These are phyloP conservation scores for Aphanomyces invadans DNA, from an alignment of 352 stramenopile genomes.

Conservation along the genomic window DNA sequence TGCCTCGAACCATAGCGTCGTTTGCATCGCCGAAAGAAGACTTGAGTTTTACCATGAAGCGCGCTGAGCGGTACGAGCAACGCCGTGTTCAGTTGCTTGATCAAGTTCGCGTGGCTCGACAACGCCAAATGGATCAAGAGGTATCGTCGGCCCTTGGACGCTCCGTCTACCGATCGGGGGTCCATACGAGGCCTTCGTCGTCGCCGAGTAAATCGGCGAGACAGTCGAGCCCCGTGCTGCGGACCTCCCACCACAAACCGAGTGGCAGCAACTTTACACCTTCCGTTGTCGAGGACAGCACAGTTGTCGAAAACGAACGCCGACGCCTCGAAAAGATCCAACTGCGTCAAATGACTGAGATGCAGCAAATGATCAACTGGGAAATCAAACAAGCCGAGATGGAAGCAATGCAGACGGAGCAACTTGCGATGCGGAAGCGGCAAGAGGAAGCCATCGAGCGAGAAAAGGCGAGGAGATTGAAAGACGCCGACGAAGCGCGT, in stretches of 20 bases:
- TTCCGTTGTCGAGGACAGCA: constrained; percentile 60
- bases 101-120: constrained; percentile 41
- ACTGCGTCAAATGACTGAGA: constrained; percentile 49
- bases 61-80: constrained; percentile 51
- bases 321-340: constrained; percentile 61
- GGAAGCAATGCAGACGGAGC: constrained; percentile 41
- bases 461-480: constrained; percentile 32
- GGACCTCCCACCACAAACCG: too few relatives aligned
- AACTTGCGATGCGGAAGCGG: constrained; percentile 18
- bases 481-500: constrained; percentile 4
- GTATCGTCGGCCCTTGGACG: too few relatives aligned
- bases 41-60: constrained; percentile 39
- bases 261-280: too few relatives aligned
- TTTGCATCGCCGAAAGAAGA: constrained; percentile 37
- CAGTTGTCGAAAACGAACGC: constrained; percentile 58
- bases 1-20: constrained; percentile 45
- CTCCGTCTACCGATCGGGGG: too few relatives aligned
- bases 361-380: constrained; percentile 65
- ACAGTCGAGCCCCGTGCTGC: too few relatives aligned
- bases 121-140: too few relatives aligned
- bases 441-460: constrained; percentile 28
- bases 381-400: constrained; percentile 56
- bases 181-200: too few relatives aligned
- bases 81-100: constrained; percentile 42
- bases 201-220: too few relatives aligned